Evolutionary conservation across 176 grass and related monocot species (phyloP), one percentile per base, ranked within the genome.

Genomic region (Olyra latifolia): DNA sequence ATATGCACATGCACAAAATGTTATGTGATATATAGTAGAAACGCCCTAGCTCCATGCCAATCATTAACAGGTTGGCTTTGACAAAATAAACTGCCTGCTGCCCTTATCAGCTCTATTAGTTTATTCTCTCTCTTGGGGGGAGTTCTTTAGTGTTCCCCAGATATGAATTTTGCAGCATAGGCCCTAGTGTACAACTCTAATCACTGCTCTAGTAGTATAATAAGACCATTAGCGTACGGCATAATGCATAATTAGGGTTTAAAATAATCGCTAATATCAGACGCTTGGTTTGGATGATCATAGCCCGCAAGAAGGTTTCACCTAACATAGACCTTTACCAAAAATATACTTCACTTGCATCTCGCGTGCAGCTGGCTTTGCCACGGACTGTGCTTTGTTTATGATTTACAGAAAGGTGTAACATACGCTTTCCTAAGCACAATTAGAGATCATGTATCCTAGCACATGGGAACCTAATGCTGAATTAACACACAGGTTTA

Each of bases 61-160:
- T 92, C 79, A 92, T 92, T 92, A 89, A 92, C 80, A 85, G 86
- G 74, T 82, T 84, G 85, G 85, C 75, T 75, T 86, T 86, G 57
- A 75, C 41, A 77, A 66, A 83, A 89, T 72, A 76, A 87, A 66
- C 22, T 63, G 71, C 12, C 45, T 71, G 63, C 62, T 90, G 68
- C 74, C 74, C 69, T 91, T 77, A 85, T 77, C 81, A 85, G 54
- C 30, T 65, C 20, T 44, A 82, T 62, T 81, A 78, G 49, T 83
- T 91, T 84, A 88, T 62, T 67, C 71, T 80, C 16, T 8, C 27
- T 50, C 80, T 82, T 52, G 68, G 83, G 90, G 54, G 59, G 54
- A 79, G 79, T 81, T 89, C 58, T 76, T 91, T 91, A 85, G 74
- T 77, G 69, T 85, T 81, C 74, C 79, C 83, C 62, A 85, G 71